Evolutionary conservation across 2,329 filamentous ascomycete genomes (phyloP), one percentile per base, ranked within the genome.

Genomic region (Ophiosphaerella herpotricha): DNA sequence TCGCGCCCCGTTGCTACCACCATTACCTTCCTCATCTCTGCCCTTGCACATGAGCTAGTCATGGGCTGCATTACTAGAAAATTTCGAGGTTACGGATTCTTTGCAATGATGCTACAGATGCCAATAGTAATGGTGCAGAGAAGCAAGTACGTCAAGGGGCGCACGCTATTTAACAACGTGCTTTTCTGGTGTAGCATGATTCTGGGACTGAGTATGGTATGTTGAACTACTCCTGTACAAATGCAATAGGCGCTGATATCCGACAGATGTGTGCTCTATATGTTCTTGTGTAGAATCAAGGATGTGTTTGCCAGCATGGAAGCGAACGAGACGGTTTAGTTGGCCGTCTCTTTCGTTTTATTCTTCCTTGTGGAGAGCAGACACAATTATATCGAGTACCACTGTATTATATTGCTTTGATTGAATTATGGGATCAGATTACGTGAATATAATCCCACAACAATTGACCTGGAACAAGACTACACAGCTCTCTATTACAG

Each of bases 1-100:
- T 92, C 90, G 16, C 85, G 86, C 49, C 81, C 83, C 13, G 80
- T 88, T 48, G 92, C 94, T 23, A 97, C 92, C 23, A 77, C 91
- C 54, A 89, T 96, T 60, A 97, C 94, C 0, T 97, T 99, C 68
- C 76, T 97, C 49, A 88, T 97, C 64, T 92, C 87, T 51, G 90
- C 94, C 32, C 70, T 96, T 18, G 91, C 91, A 13, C 94, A 97
- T 70, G 94, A 99, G 74, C 82, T 99, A 49, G 90, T 99, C 65
- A 96, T 99, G 89, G 91, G 89, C 7, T 97, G 93, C 73, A 97
- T 99, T 71, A 97, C 92, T 23, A 93, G 97, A 80, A 97, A 99
- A 78, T 80, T 97, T 39, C 80, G 94, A 33, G 94, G 94, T 11
- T 99, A 97, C 68, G 94, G 93, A 8, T 96, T 97, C 70, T 68